Evolutionary conservation across 768 basidiomycete species (phyloP), one percentile per base, ranked within the genome.

Genomic region (Mycena floridula): DNA sequence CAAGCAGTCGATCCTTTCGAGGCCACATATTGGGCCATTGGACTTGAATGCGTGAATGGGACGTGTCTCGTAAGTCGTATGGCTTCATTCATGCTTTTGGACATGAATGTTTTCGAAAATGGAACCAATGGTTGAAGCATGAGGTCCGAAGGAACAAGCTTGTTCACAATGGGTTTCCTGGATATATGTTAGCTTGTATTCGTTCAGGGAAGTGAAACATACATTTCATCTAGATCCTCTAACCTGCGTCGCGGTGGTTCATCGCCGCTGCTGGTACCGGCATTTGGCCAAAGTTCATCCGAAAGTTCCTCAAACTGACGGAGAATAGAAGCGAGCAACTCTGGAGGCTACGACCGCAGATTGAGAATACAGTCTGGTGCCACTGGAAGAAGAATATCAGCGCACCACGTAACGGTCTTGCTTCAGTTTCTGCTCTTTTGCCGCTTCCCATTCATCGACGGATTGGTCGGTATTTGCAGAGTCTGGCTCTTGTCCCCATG

Each of bases 1-100:
- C 89, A 90, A 18, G 85, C 78, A 16, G 76, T 74, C 4, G 83
- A 82, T 1, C 86, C 86, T 60, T 83, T 87, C 1, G 82, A 78
- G 5, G 78, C 69, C 32, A 86, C 55, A 50, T 85, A 81, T 45
- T 79, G 68, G n/a, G 82, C 71, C 58, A 91, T 70, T 2, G 88
- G 88, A 50, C 88, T 86, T 22, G 54, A 59, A 15, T 70, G 72
- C 3, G 79, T 70, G 20, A 76, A 56, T 4, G 76, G 60, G 37
- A 72, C 58, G 52, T 85, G 76, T 47, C 81, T 75, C 0, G 86
- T 86, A 40, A 84, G 60, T 37, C 77, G 79, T 16, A 89, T 62
- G 8, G 82, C 71, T 6, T 80, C 77, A 2, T 72, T 68, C 64
- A 80, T 69, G 35, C 78, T 68, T 54, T 81, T 86, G 7, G 73